Conservation (phyloP, 495 filamentous ascomycete genomes). For the Pseudevernia furfuracea region DNA sequence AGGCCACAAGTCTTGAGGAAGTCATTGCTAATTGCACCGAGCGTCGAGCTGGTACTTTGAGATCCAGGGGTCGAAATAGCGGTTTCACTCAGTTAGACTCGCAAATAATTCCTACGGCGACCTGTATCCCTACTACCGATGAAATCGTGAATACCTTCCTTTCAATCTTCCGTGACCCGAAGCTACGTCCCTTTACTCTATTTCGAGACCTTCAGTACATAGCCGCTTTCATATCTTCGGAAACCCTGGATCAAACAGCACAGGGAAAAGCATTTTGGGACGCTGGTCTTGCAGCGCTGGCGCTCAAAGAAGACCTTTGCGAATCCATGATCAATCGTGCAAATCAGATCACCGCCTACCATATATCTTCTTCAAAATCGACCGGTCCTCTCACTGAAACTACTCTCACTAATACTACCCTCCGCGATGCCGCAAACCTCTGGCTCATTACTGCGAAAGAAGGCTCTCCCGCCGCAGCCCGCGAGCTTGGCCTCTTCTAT, state of each 20-base stretch:
- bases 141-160: slow-evolving; percentile 74
- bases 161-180: slow-evolving; percentile 65
- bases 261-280: slow-evolving; percentile 93
- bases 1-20: slow-evolving; percentile 47
- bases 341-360: slow-evolving; percentile 52
- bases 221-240: slow-evolving; percentile 77
- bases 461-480: slow-evolving; percentile 83
- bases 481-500: slow-evolving; percentile 90
- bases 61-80: slow-evolving; percentile 31
- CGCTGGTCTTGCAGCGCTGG: slow-evolving; percentile 77
- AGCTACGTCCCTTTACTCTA: slow-evolving; percentile 77
- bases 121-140: slow-evolving; percentile 52
- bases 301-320: slow-evolving; percentile 83
- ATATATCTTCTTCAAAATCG: slow-evolving; percentile 39
- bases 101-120: slow-evolving; percentile 26
- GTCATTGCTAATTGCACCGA: slow-evolving; percentile 63
- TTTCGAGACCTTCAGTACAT: slow-evolving; percentile 96
- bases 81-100: slow-evolving; percentile 9
- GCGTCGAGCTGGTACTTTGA: slow-evolving; percentile 53
- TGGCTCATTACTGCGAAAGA: slow-evolving; percentile 94
- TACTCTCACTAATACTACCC: slow-evolving; percentile 48
- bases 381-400: slow-evolving; percentile 37
- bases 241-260: slow-evolving; percentile 75
- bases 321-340: slow-evolving; percentile 84
- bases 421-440: slow-evolving; percentile 83